Conservation (phyloP, 257 asterid species). For the Primulina tabacum region DNA sequence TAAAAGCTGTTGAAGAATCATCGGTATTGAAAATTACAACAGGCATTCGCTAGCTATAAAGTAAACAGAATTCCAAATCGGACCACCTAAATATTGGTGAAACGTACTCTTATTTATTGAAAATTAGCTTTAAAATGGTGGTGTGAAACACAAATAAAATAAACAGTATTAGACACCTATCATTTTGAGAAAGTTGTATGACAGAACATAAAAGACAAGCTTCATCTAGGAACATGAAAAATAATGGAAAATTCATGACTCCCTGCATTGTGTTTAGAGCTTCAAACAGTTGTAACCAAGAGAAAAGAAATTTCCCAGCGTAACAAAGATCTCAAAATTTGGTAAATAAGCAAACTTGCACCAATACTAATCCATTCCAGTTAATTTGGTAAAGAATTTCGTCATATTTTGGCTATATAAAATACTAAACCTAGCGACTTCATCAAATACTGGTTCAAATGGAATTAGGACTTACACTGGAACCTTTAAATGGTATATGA, state of each 20-base stretch:
- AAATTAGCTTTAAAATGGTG: neutral
- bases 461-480: neutral
- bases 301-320: neutral
- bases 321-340: neutral
- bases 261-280: constrained; percentile 34
- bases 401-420: neutral
- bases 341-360: neutral
- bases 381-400: neutral
- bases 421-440: neutral
- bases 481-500: neutral
- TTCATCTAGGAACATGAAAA: neutral
- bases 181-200: neutral
- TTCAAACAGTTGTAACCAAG: neutral
- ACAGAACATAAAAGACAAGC: constrained; percentile 11
- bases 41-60: neutral
- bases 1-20: too few species aligned
- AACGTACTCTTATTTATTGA: neutral
- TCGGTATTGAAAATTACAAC: neutral
- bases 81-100: too few species aligned
- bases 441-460: neutral
- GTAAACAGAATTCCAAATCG: neutral
- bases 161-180: neutral
- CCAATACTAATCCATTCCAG: too few species aligned
- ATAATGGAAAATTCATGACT: constrained; percentile 75
- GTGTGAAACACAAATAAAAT: neutral